Conservation (phyloP, 2,329 filamentous ascomycete genomes). For the Ascochyta clinopodiicola region DNA sequence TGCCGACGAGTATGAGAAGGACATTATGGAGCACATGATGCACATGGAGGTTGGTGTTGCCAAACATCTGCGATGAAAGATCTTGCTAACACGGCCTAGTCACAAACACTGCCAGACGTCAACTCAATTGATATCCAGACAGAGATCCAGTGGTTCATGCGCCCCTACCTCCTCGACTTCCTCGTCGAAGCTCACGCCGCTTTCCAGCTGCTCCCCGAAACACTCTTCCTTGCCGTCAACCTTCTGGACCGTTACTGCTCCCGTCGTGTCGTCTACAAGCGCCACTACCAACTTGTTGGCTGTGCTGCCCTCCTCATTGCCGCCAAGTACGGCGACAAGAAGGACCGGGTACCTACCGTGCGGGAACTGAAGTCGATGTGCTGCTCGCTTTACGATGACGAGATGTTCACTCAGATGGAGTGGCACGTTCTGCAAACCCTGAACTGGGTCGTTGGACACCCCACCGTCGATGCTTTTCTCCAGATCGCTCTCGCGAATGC, state of each 20-base stretch:
- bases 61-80: conserved; percentile 6
- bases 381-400: conserved; percentile 95
- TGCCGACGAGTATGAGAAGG: conserved; percentile 89
- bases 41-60: conserved; percentile 78
- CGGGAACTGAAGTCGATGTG: conserved; percentile 99
- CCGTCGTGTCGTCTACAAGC: conserved; percentile 96
- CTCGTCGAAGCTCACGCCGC: conserved; percentile 95
- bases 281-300: conserved; percentile 97
- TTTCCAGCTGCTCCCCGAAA: conserved; percentile 92
- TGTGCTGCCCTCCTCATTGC: conserved; percentile 96
- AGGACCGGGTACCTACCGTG: conserved; percentile 97
- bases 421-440: conserved; percentile 99
- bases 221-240: conserved; percentile 94
- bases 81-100: conserved; percentile 53
- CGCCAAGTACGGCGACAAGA: conserved; percentile 98
- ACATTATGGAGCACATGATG: conserved; percentile 92
- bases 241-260: conserved; percentile 98
- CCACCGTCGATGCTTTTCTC: conserved; percentile 92
- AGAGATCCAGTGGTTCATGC: conserved; percentile 99
- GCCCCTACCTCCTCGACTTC: conserved; percentile 97
- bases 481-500: conserved; percentile 82
- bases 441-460: conserved; percentile 94
- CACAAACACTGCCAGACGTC: conserved; percentile 91
- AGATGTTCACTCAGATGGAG: conserved; percentile 99
- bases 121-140: conserved; percentile 98